phyloP scores from a whole-genome alignment of 2,329 filamentous ascomycete species.

The Cytospora piceae region DNA sequence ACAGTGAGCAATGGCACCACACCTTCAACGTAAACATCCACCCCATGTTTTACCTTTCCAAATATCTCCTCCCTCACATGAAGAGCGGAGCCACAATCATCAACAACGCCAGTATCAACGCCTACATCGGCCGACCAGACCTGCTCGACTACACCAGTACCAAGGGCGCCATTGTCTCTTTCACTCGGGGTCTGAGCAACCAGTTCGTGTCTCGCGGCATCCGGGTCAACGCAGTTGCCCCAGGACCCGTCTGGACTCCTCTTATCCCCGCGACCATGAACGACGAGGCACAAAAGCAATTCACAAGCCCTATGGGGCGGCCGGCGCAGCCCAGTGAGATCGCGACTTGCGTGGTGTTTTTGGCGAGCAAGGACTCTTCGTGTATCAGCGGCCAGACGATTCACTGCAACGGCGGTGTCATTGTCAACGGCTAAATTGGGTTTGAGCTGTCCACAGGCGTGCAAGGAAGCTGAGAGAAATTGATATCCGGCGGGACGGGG shows the following conservation, averaged over 20 bases:
- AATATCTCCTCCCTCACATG: slow-evolving; percentile 77
- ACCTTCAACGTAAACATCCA: slow-evolving; percentile 87
- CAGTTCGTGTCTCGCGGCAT: slow-evolving; percentile 74
- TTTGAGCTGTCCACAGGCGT: not conserved
- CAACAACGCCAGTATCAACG: slow-evolving; percentile 85
- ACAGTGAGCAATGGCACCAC: slow-evolving; percentile 74
- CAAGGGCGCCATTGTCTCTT: slow-evolving; percentile 78
- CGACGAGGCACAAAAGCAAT: slow-evolving; percentile 70
- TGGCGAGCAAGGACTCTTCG: slow-evolving; percentile 74
- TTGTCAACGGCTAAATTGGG: slow-evolving; percentile 51
- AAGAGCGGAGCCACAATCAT: slow-evolving; percentile 75
- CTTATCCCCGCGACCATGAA: slow-evolving; percentile 76
- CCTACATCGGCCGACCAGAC: slow-evolving; percentile 78
- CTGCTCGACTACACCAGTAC: slow-evolving; percentile 82
- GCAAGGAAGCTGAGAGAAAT: not conserved
- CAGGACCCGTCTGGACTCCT: slow-evolving; percentile 79
- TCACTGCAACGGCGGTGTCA: slow-evolving; percentile 55
- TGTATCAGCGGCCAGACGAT: slow-evolving; percentile 73
- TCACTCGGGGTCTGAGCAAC: slow-evolving; percentile 77
- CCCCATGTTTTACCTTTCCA: slow-evolving; percentile 78
- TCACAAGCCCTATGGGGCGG: slow-evolving; percentile 74
- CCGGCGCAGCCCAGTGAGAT: slow-evolving; percentile 82
- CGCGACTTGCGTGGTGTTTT: slow-evolving; percentile 79
- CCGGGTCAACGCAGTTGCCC: slow-evolving; percentile 75
- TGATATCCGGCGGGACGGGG: too few relatives aligned